Percentiles rank a stretch among this genome's conserved stretches.
Evolutionary conservation across 768 basidiomycete genomes (phyloP).

Genomic region (Mycena rebaudengoi): DNA sequence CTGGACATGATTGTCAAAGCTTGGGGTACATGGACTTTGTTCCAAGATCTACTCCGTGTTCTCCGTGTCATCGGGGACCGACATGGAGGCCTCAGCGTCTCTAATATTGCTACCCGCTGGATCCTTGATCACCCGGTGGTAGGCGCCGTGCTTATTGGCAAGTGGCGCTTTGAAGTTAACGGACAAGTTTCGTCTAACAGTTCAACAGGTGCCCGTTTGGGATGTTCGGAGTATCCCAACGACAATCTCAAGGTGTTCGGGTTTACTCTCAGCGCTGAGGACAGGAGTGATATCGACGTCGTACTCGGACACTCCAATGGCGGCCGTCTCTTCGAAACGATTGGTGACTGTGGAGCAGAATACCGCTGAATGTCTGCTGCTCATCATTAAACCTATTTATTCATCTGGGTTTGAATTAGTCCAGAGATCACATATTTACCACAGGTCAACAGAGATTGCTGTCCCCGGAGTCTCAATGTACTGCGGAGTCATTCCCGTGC

Average conservation of each 20-base stretch:
- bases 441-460: too few relatives aligned
- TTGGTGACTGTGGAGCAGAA: conserved; percentile 88
- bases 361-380: conserved; percentile 72
- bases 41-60: conserved; percentile 69
- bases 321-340: conserved; percentile 63
- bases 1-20: conserved; percentile 82
- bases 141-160: conserved; percentile 83
- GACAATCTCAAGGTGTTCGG: conserved; percentile 72
- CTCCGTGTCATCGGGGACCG: conserved; percentile 73
- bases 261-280: conserved; percentile 62
- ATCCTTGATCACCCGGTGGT: conserved; percentile 81
- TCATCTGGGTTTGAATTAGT: too few relatives aligned
- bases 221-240: conserved; percentile 75
- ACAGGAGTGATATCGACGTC: conserved; percentile 65
- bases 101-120: conserved; percentile 86
- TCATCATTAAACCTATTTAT: too few relatives aligned
- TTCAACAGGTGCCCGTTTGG: conserved; percentile 70
- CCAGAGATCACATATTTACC: too few relatives aligned
- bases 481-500: too few relatives aligned
- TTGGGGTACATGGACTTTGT: conserved; percentile 83
- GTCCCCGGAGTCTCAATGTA: too few relatives aligned
- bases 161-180: conserved; percentile 15
- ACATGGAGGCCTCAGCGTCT: conserved; percentile 71
- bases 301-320: conserved; percentile 70
- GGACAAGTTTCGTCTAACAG: neutral